Conservation (phyloP, 2,329 filamentous ascomycete genomes). For the Pestalotiopsis sp. region DNA sequence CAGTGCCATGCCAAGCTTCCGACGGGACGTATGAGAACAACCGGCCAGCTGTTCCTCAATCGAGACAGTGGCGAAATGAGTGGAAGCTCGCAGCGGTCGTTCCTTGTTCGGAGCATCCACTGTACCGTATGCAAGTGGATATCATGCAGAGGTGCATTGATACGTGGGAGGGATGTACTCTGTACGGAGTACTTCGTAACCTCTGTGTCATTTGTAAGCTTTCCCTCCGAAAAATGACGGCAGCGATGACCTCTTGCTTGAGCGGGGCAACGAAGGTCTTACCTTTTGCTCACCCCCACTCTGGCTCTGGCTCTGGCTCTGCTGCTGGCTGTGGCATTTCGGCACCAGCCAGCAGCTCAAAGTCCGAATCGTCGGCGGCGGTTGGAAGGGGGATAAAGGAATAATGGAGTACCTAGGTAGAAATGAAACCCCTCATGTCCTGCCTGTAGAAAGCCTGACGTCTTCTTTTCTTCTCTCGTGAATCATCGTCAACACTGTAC, state of each 20-base stretch:
- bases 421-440: constrained; percentile 10
- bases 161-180: not conserved
- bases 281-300: not conserved
- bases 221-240: constrained; percentile 6
- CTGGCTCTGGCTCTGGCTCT: not conserved
- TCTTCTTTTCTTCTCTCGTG: constrained; percentile 1
- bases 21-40: not conserved
- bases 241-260: constrained; percentile 11
- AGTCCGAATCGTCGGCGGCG: constrained; percentile 9
- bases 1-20: not conserved
- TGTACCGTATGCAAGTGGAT: constrained; percentile 1
- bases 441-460: not conserved
- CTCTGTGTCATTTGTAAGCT: constrained; percentile 8
- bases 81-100: not conserved
- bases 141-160: not conserved
- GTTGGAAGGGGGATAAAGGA: not conserved
- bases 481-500: constrained; percentile 5
- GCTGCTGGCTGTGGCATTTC: not conserved
- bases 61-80: not conserved
- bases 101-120: not conserved
- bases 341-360: constrained; percentile 1
- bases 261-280: not conserved
- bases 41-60: not conserved
- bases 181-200: not conserved
- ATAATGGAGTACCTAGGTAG: constrained; percentile 4